Evolutionary conservation across 257 asterid genomes (phyloP), one percentile per base, ranked within the genome.

Genomic region (Salvia miltiorrhiza): DNA sequence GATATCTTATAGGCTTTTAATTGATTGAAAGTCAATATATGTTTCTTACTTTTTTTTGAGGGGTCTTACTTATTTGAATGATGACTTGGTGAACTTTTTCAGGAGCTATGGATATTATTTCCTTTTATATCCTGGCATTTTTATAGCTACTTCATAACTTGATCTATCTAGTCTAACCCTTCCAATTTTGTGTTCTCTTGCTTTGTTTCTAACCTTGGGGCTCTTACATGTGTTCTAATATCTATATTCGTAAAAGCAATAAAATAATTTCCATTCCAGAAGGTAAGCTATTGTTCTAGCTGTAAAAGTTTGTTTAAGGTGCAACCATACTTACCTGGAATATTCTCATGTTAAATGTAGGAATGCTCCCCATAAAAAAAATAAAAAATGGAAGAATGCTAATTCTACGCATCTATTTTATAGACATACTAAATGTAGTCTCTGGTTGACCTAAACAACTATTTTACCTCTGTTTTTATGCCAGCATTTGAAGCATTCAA

Each of bases 401-500:
- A 54, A 8, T 48, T 69, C 26, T 26, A 24, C 24, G 11, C 19
- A n/a, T 39, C 30, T 28, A 16, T 35, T 30, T 53, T 32, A 21
- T 37, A 23, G 53, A 50, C 7, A 11, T 59, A 62, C 37, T 20
- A 17, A 19, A 54, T 50, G 5, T 35, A 39, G 33, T 20, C 44
- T 19, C 28, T 17, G 48, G 28, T 43, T 71, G n/a, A 43, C 54
- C 50, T 65, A 48, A 40, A 30, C 33, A 39, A 48, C 24, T 16
- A 40, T 28, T 19, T n/a, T 59, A 33, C 52, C 47, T 26, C 9
- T 21, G 21, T 9, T 24, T 20, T 67, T 48, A 5, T 0, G 49
- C 41, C 65, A 14, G 43, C 60, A 20, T 72, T 37, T 72, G 56
- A 72, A 64, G 37, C 30, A 53, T 43, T 72, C 65, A 13, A 24